Conservation (phyloP, 176 grass and related monocot genomes). For the Zoysia pacifica region DNA sequence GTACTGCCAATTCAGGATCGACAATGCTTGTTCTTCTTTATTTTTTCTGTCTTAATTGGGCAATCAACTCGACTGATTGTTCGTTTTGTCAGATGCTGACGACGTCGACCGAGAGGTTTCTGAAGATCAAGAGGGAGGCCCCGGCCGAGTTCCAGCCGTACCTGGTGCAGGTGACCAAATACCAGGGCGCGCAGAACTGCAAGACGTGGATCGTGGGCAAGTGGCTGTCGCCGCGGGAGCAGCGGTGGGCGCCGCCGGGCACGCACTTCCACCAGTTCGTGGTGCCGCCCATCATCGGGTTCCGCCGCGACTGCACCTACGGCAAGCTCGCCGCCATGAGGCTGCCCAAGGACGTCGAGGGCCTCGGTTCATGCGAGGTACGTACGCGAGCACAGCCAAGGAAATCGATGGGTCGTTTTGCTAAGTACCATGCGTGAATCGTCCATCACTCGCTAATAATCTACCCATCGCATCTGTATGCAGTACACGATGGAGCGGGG, state of each 20-base stretch:
- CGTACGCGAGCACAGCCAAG: not conserved
- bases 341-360: conserved; percentile 88
- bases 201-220: conserved; percentile 96
- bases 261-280: conserved; percentile 99
- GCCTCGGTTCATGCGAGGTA: conserved; percentile 82
- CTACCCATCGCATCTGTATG: too few species aligned
- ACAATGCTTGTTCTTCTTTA: too few species aligned
- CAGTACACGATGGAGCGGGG: conserved; percentile 95
- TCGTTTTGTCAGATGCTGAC: conserved; percentile 72
- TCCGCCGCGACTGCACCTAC: conserved; percentile 89
- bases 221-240: conserved; percentile 83
- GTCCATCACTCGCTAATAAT: too few species aligned
- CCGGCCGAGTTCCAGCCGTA: conserved; percentile 68
- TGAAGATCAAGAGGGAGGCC: conserved; percentile 77
- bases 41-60: too few species aligned
- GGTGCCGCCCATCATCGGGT: conserved; percentile 81
- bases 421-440: too few species aligned
- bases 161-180: conserved; percentile 90
- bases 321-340: conserved; percentile 86
- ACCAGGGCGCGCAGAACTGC: conserved; percentile 76
- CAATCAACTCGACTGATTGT: not conserved
- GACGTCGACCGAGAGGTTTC: conserved; percentile 67
- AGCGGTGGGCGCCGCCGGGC: conserved; percentile 73
- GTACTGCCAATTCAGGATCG: not conserved
- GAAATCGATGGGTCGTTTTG: too few species aligned